Conservation (phyloP, 306 rosid genomes). For the Quercus dentata region DNA sequence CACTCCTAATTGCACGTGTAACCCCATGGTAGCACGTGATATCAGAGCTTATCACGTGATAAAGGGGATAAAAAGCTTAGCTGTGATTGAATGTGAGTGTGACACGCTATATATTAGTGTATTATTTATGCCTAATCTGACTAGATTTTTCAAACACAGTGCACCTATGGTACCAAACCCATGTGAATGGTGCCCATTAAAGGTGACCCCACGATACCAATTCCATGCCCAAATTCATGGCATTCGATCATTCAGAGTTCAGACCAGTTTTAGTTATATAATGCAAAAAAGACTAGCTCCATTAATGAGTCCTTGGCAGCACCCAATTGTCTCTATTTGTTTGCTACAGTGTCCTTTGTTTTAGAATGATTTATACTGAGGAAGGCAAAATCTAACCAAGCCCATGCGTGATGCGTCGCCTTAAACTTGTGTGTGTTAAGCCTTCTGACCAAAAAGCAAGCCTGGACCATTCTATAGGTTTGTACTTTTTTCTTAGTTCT, state of each 20-base stretch:
- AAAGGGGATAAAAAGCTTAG: neutral
- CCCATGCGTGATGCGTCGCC: too few relatives aligned
- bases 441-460: neutral
- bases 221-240: neutral
- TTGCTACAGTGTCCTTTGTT: neutral
- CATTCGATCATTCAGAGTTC: neutral
- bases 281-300: neutral
- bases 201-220: constrained; percentile 3
- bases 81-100: neutral
- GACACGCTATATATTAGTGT: neutral
- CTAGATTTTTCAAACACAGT: neutral
- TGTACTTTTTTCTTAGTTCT: neutral
- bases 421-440: neutral
- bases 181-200: constrained; percentile 14
- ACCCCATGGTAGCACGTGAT: neutral
- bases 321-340: constrained; percentile 21
- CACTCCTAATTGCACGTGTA: constrained; percentile 10
- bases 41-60: constrained; percentile 6
- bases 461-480: neutral
- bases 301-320: neutral
- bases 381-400: too few relatives aligned
- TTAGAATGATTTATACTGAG: too few relatives aligned
- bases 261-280: too few relatives aligned
- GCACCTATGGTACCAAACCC: constrained; percentile 16
- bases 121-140: neutral